Base-by-base conservation (phyloP, 2,329 filamentous ascomycete species). In the Monilinia polystroma region DNA sequence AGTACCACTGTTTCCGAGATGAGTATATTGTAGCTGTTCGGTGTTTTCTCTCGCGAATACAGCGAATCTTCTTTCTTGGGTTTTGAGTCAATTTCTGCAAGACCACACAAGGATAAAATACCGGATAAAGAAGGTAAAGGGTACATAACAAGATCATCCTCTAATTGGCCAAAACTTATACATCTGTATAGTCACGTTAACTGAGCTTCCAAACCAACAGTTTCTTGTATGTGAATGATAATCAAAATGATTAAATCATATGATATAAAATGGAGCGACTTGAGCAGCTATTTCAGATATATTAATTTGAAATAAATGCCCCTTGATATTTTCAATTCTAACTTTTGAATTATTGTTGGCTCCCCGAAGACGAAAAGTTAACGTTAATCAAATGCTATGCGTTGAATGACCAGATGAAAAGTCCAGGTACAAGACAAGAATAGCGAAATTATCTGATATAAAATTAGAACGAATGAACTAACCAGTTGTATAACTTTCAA, bases 211-310 rank as follows among this genome's bases (percentile, higher is more conserved):
- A 23, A n/a, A 20, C 12, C 2, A 23, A 35, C 12, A 49, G 11
- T 23, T 18, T 38, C 20, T 49, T 49, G 20, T 38, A n/a, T 23
- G 20, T 60, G 45, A 47, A 32, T 49, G 7, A 18, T 11, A 4
- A 23, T 56, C 7, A 23, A 23, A 49, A 16, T 59, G 57, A 59
- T 59, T 11, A 32, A 60, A 47, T 60, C 57, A 60, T 59, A 47
- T 60, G 57, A 60, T 43, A 60, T 51, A 16, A 23, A 23, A 23
- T 49, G n/a, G 20, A 49, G 43, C 29, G 12, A 23, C n/a, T 35
- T 23, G 12, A 38, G n/a, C 6, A 16, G 10, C 3, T 11, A 10
- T 23, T 38, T 20, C 12, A 29, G 20, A 35, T 38, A 35, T n/a
- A 38, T 60, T n/a, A 5, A 18, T 49, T 38, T 23, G 26, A 18